A percentile compares a stretch with the other conserved stretches of the same genome.
Evolutionary conservation across 495 filamentous ascomycete species (phyloP).

Genomic region (Clavariopsis aquatica): DNA sequence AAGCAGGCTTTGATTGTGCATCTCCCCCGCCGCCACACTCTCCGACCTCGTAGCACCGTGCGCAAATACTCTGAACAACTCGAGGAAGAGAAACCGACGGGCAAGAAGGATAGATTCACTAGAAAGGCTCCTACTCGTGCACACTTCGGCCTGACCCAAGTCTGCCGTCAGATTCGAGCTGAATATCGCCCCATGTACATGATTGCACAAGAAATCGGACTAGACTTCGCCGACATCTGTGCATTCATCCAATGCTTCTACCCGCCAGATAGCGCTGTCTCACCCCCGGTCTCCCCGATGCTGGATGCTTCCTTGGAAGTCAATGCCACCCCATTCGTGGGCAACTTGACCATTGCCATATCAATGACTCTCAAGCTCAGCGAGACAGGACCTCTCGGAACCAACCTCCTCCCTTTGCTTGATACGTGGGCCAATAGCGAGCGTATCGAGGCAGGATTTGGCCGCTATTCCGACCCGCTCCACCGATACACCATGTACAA

Average conservation of each 20-base stretch:
- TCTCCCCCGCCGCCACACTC: neutral
- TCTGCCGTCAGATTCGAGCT: constrained; percentile 12
- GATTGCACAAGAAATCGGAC: neutral
- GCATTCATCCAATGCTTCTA: constrained; percentile 5
- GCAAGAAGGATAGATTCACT: neutral
- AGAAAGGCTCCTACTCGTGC: neutral
- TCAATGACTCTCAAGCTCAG: neutral
- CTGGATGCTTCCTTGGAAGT: neutral
- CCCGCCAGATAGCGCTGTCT: neutral
- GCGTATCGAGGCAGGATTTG: constrained; percentile 15
- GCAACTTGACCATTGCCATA: constrained; percentile 10
- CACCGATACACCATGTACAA: neutral
- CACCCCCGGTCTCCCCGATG: neutral
- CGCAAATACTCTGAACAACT: neutral
- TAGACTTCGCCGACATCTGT: neutral
- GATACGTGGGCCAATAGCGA: constrained; percentile 10
- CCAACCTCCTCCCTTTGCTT: constrained; percentile 3
- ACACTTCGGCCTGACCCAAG: constrained; percentile 8
- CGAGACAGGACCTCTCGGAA: neutral
- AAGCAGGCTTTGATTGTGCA: constrained; percentile 12
- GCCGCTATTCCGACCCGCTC: neutral
- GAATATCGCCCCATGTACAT: constrained; percentile 10
- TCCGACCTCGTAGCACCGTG: neutral
- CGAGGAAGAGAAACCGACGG: neutral
- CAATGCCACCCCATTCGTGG: neutral